These are phyloP conservation scores for Pestalotiopsis sp. DNA, from an alignment of 2,329 filamentous ascomycete species.

Conservation along the genomic window DNA sequence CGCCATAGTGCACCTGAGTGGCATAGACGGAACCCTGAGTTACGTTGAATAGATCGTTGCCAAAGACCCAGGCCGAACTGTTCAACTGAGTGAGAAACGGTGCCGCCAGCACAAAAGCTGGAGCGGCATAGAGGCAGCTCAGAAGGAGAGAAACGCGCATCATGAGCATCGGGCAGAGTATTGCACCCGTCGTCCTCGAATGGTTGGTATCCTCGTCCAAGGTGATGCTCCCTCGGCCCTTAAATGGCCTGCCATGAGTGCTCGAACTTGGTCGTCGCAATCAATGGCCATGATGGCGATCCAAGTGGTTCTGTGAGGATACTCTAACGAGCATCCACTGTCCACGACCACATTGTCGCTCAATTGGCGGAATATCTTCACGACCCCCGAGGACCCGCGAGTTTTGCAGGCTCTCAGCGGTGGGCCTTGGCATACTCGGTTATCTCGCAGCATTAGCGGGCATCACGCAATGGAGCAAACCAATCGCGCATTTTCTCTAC, in stretches of 20 bases:
- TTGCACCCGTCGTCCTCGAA: not conserved
- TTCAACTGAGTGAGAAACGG: conserved; percentile 28
- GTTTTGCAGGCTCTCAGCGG: not conserved
- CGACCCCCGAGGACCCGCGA: not conserved
- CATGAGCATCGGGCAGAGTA: not conserved
- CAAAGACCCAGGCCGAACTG: conserved; percentile 32
- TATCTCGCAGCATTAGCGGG: not conserved
- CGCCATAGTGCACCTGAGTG: conserved; percentile 27
- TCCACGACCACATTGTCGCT: not conserved
- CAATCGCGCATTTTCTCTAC: not conserved
- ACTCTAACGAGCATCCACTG: conserved; percentile 3
- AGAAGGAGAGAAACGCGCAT: not conserved
- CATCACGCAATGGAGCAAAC: conserved; percentile 1
- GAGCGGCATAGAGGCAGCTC: not conserved
- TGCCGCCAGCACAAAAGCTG: not conserved
- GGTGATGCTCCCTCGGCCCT: not conserved
- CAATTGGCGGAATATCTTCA: conserved; percentile 7
- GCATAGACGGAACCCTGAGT: conserved; percentile 29
- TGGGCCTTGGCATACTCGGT: conserved; percentile 1
- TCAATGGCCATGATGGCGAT: conserved; percentile 2
- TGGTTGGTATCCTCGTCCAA: too few species aligned
- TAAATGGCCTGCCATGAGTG: not conserved
- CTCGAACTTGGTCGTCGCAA: not conserved
- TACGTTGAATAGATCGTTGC: conserved; percentile 33
- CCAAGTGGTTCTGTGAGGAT: not conserved